phyloP scores from a whole-genome alignment of 768 basidiomycete genomes.

The Suillus placidus region DNA sequence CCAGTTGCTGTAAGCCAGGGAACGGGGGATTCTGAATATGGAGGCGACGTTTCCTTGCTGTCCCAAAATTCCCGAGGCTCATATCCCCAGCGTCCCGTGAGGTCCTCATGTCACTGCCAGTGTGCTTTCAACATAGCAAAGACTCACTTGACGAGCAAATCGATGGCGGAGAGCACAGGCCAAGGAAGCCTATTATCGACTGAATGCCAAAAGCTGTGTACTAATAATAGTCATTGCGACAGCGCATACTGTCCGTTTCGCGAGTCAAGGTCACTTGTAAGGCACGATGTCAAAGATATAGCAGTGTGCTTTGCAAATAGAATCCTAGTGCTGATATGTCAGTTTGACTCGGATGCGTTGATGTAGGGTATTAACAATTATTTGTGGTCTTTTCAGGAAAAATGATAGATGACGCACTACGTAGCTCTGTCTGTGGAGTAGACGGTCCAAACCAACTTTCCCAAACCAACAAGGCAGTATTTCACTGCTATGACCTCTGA shows the following conservation, averaged over 20 bases:
- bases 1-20: neutral
- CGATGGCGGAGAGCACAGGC: neutral
- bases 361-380: neutral
- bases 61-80: neutral
- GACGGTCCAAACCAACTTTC: neutral
- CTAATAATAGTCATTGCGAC: neutral
- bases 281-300: neutral
- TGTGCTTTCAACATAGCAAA: neutral
- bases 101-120: neutral
- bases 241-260: neutral
- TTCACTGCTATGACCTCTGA: conserved; percentile 8
- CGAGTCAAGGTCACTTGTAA: neutral
- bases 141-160: neutral
- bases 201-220: neutral
- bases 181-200: neutral
- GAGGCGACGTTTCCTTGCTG: neutral
- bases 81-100: neutral
- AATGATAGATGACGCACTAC: neutral
- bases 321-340: neutral
- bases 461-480: neutral
- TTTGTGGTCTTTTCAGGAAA: neutral
- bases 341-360: neutral
- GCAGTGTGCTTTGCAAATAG: neutral
- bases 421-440: neutral
- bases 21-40: neutral